Evolutionary conservation across 1,284 basidiomycete species (phyloP).

Genomic region (Moesziomyces aphidis): DNA sequence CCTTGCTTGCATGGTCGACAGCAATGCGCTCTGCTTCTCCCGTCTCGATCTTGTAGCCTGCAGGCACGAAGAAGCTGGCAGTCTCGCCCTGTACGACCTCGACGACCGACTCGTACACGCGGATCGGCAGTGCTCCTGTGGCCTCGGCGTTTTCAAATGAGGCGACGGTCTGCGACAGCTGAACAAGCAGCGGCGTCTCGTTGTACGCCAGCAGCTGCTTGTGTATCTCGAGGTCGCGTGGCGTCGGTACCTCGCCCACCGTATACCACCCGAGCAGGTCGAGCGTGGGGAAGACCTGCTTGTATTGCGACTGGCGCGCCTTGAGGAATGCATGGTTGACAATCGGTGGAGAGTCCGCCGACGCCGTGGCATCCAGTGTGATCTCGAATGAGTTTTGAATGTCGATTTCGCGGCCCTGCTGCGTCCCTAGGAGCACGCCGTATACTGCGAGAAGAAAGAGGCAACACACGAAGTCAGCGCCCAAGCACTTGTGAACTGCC

Average conservation of each 20-base stretch:
- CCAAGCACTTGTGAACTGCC: background rate
- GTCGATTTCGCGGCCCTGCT: conserved; percentile 91
- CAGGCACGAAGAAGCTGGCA: conserved; percentile 76
- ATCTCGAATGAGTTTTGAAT: conserved; percentile 97
- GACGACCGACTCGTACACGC: conserved; percentile 57
- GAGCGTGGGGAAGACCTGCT: conserved; percentile 95
- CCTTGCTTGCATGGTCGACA: conserved; percentile 92
- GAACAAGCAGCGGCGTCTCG: conserved; percentile 71
- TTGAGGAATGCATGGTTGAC: conserved; percentile 74
- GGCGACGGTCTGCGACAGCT: conserved; percentile 69
- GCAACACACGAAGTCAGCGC: background rate
- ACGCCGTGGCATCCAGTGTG: conserved; percentile 69
- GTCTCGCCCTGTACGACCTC: conserved; percentile 50
- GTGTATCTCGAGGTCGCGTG: conserved; percentile 82
- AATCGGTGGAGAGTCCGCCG: conserved; percentile 1
- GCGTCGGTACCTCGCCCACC: conserved; percentile 78
- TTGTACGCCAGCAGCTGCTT: conserved; percentile 74
- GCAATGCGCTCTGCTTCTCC: conserved; percentile 98
- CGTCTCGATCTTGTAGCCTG: conserved; percentile 87
- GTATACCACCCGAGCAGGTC: conserved; percentile 98
- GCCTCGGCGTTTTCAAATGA: conserved; percentile 31
- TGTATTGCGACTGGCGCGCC: conserved; percentile 90
- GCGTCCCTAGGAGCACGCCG: conserved; percentile 92
- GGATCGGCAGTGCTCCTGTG: conserved; percentile 55
- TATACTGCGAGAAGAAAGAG: conserved; percentile 72